Evolutionary conservation across 768 basidiomycete species (phyloP), one percentile per base, ranked within the genome.

Genomic region (Cystoderma amianthinum): DNA sequence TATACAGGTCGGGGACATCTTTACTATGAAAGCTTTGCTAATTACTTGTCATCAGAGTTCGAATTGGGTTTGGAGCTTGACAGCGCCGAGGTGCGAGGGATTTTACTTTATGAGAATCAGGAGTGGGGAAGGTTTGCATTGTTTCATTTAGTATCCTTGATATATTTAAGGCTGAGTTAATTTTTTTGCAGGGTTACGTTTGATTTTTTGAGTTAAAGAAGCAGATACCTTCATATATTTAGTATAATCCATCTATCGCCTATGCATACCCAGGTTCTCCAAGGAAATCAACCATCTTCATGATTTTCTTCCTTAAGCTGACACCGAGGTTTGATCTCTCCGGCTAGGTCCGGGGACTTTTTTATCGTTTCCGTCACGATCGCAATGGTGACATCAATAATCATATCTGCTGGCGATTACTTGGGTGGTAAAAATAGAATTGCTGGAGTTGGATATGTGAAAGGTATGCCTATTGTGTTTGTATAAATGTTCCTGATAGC

Each of bases 41-140:
- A 41, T 36, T 34, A 21, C 38, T 18, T 48, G 41, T 30, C n/a
- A 32, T 33, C 32, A 88, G 86, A 90, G 56, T 92, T 90, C 49
- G 87, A 90, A 57, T 74, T 91, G 2, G 88, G 82, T 5, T 62
- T 91, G 45, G 88, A 88, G 61, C 62, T 91, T 52, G 87, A 91
- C 57, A 87, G 86, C 48, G 86, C 82, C 42, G 88, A 91, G 64
- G 86, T 91, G 52, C 81, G 89, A 43, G 88, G 87, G 16, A 79
- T 87, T 44, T 57, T 90, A 44, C 59, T 89, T 35, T 82, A 81
- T 53, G 77, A 85, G 40, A 78, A 78, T 10, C 74, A 81, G 47
- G 88, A 90, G 59, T 89, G 85, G 82, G 85, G 86, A 52, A 77
- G 83, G 56, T 83, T 67, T 35, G 41, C 20, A 12, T 18, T 82